A percentile compares a stretch with the other conserved stretches of the same genome.
phyloP scores from a whole-genome alignment of 176 grass and related monocot genomes.

The Microstegium vimineum region DNA sequence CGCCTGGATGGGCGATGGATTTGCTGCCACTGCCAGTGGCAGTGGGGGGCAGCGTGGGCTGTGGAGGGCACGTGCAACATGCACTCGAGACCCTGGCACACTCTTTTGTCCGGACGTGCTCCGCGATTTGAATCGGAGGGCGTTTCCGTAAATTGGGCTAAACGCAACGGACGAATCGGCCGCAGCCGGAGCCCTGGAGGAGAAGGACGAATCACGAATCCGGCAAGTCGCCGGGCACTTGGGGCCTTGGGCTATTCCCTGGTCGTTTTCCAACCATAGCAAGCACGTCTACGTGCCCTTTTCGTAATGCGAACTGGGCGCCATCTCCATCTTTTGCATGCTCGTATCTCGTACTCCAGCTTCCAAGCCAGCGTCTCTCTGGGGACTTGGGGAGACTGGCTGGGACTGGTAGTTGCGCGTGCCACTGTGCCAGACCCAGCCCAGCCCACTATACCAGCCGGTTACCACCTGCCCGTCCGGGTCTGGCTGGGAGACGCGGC shows the following conservation, averaged over 20 bases:
- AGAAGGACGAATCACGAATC: background rate
- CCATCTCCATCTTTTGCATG: too few relatives aligned
- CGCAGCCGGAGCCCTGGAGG: background rate
- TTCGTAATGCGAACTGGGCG: too few relatives aligned
- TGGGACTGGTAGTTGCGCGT: too few relatives aligned
- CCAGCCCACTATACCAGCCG: too few relatives aligned
- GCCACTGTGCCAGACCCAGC: too few relatives aligned
- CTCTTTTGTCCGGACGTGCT: background rate
- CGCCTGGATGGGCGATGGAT: background rate
- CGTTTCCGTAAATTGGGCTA: conserved; percentile 1
- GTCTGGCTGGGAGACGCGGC: background rate
- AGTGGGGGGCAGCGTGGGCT: too few relatives aligned
- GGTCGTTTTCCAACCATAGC: background rate
- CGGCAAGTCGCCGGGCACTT: background rate
- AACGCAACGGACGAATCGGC: conserved; percentile 23
- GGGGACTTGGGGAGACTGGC: too few relatives aligned
- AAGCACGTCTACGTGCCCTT: too few relatives aligned
- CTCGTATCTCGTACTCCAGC: too few relatives aligned
- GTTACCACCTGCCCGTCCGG: background rate
- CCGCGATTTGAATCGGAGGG: conserved; percentile 16
- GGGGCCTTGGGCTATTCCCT: background rate
- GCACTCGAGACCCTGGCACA: background rate
- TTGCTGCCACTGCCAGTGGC: background rate
- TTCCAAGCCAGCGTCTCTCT: too few relatives aligned
- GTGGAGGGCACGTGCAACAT: conserved; percentile 6